phyloP scores from a whole-genome alignment of 2,329 filamentous ascomycete species.

The Albifimbria verrucaria region DNA sequence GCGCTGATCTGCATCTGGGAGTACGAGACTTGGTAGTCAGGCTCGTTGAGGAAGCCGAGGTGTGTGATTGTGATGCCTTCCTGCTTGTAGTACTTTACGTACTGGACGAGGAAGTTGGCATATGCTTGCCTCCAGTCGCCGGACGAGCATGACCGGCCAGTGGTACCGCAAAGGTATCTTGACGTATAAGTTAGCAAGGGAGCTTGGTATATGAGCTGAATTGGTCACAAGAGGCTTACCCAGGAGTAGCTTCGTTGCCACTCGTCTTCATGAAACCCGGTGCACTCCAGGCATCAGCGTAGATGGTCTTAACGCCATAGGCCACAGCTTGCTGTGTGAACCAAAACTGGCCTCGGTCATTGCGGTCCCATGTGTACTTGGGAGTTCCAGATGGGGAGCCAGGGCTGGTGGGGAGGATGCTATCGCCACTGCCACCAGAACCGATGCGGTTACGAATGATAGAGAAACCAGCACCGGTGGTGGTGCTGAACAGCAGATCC shows the following conservation, averaged over 20 bases:
- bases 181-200: neutral
- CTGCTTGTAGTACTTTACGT: slow-evolving; percentile 42
- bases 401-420: slow-evolving; percentile 39
- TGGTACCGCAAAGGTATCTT: slow-evolving; percentile 34
- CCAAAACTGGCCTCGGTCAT: slow-evolving; percentile 48
- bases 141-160: slow-evolving; percentile 31
- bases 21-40: slow-evolving; percentile 25
- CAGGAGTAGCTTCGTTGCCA: slow-evolving; percentile 24
- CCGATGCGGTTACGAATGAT: slow-evolving; percentile 50
- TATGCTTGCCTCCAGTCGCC: slow-evolving; percentile 47
- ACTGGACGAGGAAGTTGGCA: slow-evolving; percentile 45
- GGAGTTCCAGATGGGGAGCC: slow-evolving; percentile 37
- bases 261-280: slow-evolving; percentile 48
- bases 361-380: slow-evolving; percentile 41
- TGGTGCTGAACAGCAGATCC: slow-evolving; percentile 42
- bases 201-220: neutral
- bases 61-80: slow-evolving; percentile 41
- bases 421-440: slow-evolving; percentile 26
- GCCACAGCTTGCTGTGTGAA: slow-evolving; percentile 44
- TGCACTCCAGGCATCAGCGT: slow-evolving; percentile 44
- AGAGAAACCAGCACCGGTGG: slow-evolving; percentile 43
- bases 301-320: slow-evolving; percentile 35
- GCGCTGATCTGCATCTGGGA: slow-evolving; percentile 31
- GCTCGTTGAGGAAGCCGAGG: slow-evolving; percentile 45
- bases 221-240: slow-evolving; percentile 7